A percentile compares a stretch with the other conserved stretches of the same genome.
These are phyloP conservation scores for Drosera spatulata DNA, from an alignment of 179 eudicot genomes.

Conservation along the genomic window DNA sequence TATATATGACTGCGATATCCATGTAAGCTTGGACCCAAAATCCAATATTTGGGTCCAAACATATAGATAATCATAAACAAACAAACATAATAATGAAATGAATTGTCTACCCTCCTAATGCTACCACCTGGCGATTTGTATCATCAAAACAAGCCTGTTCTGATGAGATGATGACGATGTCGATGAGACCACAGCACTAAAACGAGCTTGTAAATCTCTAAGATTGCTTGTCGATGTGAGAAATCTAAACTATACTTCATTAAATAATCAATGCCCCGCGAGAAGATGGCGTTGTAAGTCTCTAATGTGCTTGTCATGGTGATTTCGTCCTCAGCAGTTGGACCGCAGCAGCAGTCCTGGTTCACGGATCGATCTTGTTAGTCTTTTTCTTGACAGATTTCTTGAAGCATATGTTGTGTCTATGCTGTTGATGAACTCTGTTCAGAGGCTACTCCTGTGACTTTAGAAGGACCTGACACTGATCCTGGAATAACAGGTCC, in stretches of 20 bases:
- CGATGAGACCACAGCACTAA: not conserved
- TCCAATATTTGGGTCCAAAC: slow-evolving; percentile 30
- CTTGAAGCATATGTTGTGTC: slow-evolving; percentile 1
- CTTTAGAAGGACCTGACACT: slow-evolving; percentile 27
- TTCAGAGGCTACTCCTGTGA: slow-evolving; percentile 19
- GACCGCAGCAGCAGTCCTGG: not conserved
- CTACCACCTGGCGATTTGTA: slow-evolving; percentile 18
- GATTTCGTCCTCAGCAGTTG: not conserved
- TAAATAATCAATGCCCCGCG: too few relatives aligned
- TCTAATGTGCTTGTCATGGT: too few relatives aligned
- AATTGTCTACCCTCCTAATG: slow-evolving; percentile 16
- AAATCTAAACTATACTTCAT: not conserved
- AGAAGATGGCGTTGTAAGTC: too few relatives aligned
- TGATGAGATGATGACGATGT: too few relatives aligned
- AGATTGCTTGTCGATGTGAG: not conserved
- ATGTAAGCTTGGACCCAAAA: slow-evolving; percentile 25
- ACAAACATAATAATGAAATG: slow-evolving; percentile 8
- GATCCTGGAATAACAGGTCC: not conserved
- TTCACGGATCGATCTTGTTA: not conserved
- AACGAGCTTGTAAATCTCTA: slow-evolving; percentile 2
- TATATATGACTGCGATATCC: slow-evolving; percentile 4
- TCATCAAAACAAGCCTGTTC: slow-evolving; percentile 2
- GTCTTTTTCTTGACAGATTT: not conserved
- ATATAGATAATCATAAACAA: slow-evolving; percentile 16
- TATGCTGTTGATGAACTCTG: slow-evolving; percentile 20